Conservation (phyloP, 352 stramenopile genomes). For the Phytopythium litorale region DNA sequence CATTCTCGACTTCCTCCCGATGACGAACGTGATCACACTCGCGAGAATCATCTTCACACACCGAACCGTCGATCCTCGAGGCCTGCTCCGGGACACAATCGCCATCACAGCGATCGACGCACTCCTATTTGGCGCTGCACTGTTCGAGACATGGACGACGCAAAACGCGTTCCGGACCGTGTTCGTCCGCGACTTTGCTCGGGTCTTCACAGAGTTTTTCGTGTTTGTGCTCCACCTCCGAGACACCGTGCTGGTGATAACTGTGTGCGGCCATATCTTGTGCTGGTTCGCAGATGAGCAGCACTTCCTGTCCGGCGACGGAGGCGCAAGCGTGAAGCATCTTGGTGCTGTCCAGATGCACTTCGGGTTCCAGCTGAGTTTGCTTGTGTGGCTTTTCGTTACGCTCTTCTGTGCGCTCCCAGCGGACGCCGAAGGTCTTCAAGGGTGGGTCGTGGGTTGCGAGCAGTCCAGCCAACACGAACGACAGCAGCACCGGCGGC, state of each 20-base stretch:
- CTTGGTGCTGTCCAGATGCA: constrained; percentile 14
- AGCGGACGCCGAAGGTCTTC: constrained; percentile 12
- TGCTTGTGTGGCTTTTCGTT: constrained; percentile 25
- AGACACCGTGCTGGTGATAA: constrained; percentile 23
- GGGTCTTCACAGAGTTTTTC: constrained; percentile 36
- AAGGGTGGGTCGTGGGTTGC: constrained; percentile 16
- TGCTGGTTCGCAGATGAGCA: constrained; percentile 20
- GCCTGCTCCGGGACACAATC: constrained; percentile 15
- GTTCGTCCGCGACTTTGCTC: constrained; percentile 36
- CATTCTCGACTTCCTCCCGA: constrained; percentile 39
- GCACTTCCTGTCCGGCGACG: constrained; percentile 14
- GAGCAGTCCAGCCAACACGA: not conserved
- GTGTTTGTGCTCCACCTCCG: constrained; percentile 41
- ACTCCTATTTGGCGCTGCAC: constrained; percentile 15
- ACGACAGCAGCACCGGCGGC: constrained; percentile 1
- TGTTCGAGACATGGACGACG: constrained; percentile 21
- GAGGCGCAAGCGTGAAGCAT: constrained; percentile 9
- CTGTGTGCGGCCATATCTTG: constrained; percentile 24
- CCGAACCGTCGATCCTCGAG: not conserved
- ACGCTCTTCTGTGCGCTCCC: constrained; percentile 33
- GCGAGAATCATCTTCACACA: constrained; percentile 12
- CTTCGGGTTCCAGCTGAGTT: constrained; percentile 24
- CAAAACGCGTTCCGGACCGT: constrained; percentile 25
- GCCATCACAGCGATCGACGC: constrained; percentile 20
- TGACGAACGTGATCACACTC: constrained; percentile 33